Conservation (phyloP, 2,329 filamentous ascomycete species). For the Mariannaea sp. region DNA sequence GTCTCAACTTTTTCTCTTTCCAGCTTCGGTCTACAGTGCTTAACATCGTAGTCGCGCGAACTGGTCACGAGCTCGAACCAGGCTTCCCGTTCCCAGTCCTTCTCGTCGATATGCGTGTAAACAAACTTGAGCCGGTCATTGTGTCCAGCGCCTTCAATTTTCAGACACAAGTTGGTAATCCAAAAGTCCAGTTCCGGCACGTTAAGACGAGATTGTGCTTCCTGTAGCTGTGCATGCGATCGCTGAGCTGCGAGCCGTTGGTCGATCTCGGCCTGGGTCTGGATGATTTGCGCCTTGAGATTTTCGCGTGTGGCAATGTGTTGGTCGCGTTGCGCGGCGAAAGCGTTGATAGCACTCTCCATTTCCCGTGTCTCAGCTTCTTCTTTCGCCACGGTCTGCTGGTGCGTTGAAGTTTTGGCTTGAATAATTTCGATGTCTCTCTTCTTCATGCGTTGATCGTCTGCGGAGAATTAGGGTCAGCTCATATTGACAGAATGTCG, state of each 20-base stretch:
- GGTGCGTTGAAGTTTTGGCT: constrained; percentile 71
- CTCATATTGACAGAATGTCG: not conserved
- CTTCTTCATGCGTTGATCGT: constrained; percentile 89
- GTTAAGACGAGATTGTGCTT: constrained; percentile 86
- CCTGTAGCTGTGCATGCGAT: constrained; percentile 73
- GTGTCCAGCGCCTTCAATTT: constrained; percentile 85
- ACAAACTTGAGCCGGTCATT: constrained; percentile 89
- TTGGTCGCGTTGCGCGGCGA: constrained; percentile 64
- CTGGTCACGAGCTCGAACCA: constrained; percentile 91
- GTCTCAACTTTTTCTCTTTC: constrained; percentile 77
- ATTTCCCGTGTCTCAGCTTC: constrained; percentile 78
- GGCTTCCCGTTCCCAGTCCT: constrained; percentile 84
- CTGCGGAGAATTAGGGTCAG: constrained; percentile 52
- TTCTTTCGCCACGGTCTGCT: constrained; percentile 77
- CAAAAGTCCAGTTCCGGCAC: constrained; percentile 94
- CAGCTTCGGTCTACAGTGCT: constrained; percentile 79
- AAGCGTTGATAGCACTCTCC: constrained; percentile 63
- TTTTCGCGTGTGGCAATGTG: constrained; percentile 62
- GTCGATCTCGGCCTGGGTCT: constrained; percentile 73
- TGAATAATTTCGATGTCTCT: constrained; percentile 84
- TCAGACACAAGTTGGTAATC: constrained; percentile 86
- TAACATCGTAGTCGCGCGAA: constrained; percentile 82
- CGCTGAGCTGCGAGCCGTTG: constrained; percentile 72
- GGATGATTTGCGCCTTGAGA: constrained; percentile 65
- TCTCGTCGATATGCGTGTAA: constrained; percentile 84